Base-by-base conservation (phyloP, 148 eudicot genomes). In the Pouteria glomerata region DNA sequence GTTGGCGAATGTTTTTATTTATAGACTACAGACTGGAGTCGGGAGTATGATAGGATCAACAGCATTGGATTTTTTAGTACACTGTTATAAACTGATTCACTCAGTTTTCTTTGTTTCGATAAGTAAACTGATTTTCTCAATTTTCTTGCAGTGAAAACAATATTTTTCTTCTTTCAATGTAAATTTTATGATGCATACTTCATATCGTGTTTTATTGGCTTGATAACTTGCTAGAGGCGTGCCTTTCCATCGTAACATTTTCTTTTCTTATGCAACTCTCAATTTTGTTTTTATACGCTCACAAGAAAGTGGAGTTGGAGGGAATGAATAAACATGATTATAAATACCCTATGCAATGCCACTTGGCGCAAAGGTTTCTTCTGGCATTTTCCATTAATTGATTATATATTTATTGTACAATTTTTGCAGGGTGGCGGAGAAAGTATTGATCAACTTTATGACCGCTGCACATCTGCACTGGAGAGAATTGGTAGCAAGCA, bases 371-470 rank as follows among this genome's bases (percentile, higher is more conserved):
- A 68, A 52, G 12, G 13, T 61, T 69, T 18, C 33, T 69, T 34
- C 51, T 30, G 35, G 15, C 34, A 58, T 23, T 34, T 52, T 41
- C 33, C 1, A 33, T 34, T 27, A 1, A n/a, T 69, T 21, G 4
- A 14, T 37, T 21, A 1, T 51, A 13, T 10, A 39, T 24, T 47
- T 18, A 10, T 30, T 42, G n/a, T n/a, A 47, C 33, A 53, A 30
- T 26, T 47, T 52, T 65, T 73, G 77, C 88, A 93, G 98, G 96
- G 98, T 73, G 98, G 98, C 61, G 98, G 98, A 66, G 98, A 93
- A 85, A 93, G 98, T 68, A 79, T 85, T 16, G 89, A 85, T 79
- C 98, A 93, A 74, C 89, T 93, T 53, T 90, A 84, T 72, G 64
- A 80, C 53, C 96, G 98, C 35, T 78, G 89, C 82, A 91, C 95